These are phyloP conservation scores for Aspergillus arachidicola DNA, from an alignment of 2,329 filamentous ascomycete genomes.

Conservation along the genomic window DNA sequence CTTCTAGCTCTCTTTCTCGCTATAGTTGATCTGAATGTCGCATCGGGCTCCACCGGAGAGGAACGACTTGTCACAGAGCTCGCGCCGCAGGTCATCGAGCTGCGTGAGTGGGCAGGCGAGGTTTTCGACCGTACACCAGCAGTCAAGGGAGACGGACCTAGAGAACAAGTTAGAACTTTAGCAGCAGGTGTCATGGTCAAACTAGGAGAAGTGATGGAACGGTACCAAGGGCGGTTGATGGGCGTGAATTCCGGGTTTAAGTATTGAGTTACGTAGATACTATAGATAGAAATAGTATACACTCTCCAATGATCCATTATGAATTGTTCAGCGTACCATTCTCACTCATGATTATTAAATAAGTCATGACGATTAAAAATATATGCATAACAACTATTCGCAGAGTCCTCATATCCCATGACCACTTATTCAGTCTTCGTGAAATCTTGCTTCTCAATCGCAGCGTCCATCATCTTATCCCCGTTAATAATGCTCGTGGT, in stretches of 20 bases:
- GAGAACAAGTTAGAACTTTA: slow-evolving; percentile 52
- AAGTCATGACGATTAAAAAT: not conserved
- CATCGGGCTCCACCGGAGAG: slow-evolving; percentile 52
- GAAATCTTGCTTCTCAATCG: slow-evolving; percentile 72
- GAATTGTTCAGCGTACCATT: slow-evolving; percentile 1
- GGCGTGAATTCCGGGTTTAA: slow-evolving; percentile 62
- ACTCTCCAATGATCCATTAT: not conserved
- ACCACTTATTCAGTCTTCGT: slow-evolving; percentile 36
- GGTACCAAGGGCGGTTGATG: slow-evolving; percentile 75
- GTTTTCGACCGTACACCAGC: slow-evolving; percentile 66
- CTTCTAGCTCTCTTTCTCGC: slow-evolving; percentile 79
- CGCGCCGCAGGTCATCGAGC: slow-evolving; percentile 78
- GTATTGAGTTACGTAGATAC: slow-evolving; percentile 28
- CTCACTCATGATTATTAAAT: slow-evolving; percentile 1
- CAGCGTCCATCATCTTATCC: slow-evolving; percentile 82
- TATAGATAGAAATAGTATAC: not conserved
- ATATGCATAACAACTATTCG: not conserved
- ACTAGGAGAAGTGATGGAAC: slow-evolving; percentile 78
- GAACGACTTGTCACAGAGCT: slow-evolving; percentile 74
- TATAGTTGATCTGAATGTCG: slow-evolving; percentile 75
- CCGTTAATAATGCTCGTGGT: slow-evolving; percentile 91
- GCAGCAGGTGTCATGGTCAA: slow-evolving; percentile 82
- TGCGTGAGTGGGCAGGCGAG: slow-evolving; percentile 78
- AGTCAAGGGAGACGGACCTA: slow-evolving; percentile 54
- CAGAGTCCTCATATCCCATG: not conserved